Percentiles rank a stretch among this genome's conserved stretches.
Evolutionary conservation across 2,329 filamentous ascomycete species (phyloP).

Genomic region (Aureobasidium sp.): DNA sequence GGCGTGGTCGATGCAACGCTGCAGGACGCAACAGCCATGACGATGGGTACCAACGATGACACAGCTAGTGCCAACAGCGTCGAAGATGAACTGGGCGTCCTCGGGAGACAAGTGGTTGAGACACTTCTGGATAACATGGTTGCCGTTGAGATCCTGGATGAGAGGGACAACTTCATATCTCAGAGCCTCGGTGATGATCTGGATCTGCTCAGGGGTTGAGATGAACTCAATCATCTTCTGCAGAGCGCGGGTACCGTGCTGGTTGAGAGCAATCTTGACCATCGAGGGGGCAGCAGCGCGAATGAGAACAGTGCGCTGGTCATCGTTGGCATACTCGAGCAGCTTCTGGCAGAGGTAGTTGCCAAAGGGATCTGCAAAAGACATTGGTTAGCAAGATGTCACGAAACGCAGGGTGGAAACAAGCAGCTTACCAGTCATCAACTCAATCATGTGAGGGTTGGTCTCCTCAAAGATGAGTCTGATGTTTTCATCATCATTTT

Average conservation of each 20-base stretch:
- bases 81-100: slow-evolving; percentile 94
- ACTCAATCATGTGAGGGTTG: slow-evolving; percentile 84
- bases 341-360: slow-evolving; percentile 99
- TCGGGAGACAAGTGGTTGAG: slow-evolving; percentile 81
- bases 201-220: slow-evolving; percentile 72
- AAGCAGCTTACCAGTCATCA: slow-evolving; percentile 66
- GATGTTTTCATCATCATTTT: slow-evolving; percentile 71
- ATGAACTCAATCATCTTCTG: slow-evolving; percentile 99
- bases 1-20: slow-evolving; percentile 96
- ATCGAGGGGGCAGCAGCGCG: slow-evolving; percentile 81
- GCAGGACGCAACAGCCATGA: slow-evolving; percentile 94
- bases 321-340: slow-evolving; percentile 87
- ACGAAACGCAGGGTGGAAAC: neutral
- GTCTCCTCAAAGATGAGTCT: slow-evolving; percentile 94
- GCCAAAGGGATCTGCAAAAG: slow-evolving; percentile 71
- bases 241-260: slow-evolving; percentile 89
- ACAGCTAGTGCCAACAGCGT: slow-evolving; percentile 80
- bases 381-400: slow-evolving; percentile 17
- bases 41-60: slow-evolving; percentile 91
- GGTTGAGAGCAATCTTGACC: slow-evolving; percentile 89
- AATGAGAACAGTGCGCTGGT: slow-evolving; percentile 87
- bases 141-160: slow-evolving; percentile 95
- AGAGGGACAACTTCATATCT: slow-evolving; percentile 80
- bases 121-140: slow-evolving; percentile 98
- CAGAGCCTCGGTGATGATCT: slow-evolving; percentile 79